phyloP scores from a whole-genome alignment of 1,284 basidiomycete genomes.

The Irpex sp. region DNA sequence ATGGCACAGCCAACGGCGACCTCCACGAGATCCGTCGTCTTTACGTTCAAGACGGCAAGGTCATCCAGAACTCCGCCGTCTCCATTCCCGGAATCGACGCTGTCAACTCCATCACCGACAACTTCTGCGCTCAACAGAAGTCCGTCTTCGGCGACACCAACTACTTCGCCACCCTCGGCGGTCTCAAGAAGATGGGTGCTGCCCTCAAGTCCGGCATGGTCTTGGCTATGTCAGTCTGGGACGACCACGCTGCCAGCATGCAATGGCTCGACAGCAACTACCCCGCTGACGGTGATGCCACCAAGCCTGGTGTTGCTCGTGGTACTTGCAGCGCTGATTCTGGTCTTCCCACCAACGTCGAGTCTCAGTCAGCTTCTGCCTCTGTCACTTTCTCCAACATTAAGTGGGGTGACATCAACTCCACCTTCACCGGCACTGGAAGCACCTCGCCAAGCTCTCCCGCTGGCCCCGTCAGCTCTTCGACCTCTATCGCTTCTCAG shows the following conservation, averaged over 20 bases:
- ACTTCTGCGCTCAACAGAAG: slow-evolving; percentile 36
- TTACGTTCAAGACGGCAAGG: slow-evolving; percentile 48
- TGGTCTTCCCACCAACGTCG: slow-evolving; percentile 30
- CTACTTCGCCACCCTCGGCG: slow-evolving; percentile 43
- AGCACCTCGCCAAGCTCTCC: not conserved
- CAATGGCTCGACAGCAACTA: slow-evolving; percentile 39
- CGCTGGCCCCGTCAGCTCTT: not conserved
- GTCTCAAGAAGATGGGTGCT: slow-evolving; percentile 39
- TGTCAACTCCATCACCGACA: slow-evolving; percentile 34
- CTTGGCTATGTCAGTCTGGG: slow-evolving; percentile 49
- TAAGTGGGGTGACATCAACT: slow-evolving; percentile 33
- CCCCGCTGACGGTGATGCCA: slow-evolving; percentile 27
- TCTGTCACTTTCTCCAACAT: slow-evolving; percentile 35
- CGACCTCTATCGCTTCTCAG: not conserved
- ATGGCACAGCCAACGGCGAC: slow-evolving; percentile 40
- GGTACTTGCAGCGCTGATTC: slow-evolving; percentile 34
- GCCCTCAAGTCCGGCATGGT: slow-evolving; percentile 48
- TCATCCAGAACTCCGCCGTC: slow-evolving; percentile 45
- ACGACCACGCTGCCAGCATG: slow-evolving; percentile 36
- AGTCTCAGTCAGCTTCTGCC: slow-evolving; percentile 18
- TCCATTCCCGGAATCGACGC: slow-evolving; percentile 38
- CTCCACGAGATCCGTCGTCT: slow-evolving; percentile 51
- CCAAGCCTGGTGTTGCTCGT: slow-evolving; percentile 33
- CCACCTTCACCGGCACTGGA: slow-evolving; percentile 22
- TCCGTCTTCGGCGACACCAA: slow-evolving; percentile 37